Percentiles rank a stretch among this genome's conserved stretches.
These are phyloP conservation scores for Scedosporium boydii DNA, from an alignment of 2,329 filamentous ascomycete genomes.

Conservation along the genomic window DNA sequence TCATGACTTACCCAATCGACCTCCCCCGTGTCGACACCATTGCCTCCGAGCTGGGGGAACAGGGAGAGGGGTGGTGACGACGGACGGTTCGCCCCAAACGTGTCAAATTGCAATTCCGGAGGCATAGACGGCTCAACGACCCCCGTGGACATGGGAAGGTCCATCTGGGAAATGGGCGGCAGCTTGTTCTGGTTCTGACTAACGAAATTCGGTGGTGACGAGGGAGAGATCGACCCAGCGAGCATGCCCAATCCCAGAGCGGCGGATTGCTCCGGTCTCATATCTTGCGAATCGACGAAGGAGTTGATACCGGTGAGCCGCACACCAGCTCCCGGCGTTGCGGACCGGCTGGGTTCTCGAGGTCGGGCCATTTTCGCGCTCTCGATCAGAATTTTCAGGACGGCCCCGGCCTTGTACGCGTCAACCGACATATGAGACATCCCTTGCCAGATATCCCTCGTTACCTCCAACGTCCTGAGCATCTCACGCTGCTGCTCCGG, in stretches of 20 bases:
- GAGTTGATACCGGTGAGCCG: neutral
- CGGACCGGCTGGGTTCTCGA: neutral
- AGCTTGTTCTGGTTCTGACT: neutral
- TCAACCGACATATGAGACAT: conserved; percentile 74
- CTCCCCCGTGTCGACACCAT: conserved; percentile 32
- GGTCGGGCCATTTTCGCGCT: neutral
- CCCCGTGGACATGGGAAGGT: neutral
- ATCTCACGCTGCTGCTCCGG: conserved; percentile 60
- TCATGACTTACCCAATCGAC: conserved; percentile 47
- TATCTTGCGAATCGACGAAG: neutral
- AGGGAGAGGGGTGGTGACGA: conserved; percentile 1
- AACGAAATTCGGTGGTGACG: neutral
- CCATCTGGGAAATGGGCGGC: conserved; percentile 4
- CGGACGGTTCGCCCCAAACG: conserved; percentile 1
- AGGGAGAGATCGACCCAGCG: conserved; percentile 3
- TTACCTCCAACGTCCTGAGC: conserved; percentile 62
- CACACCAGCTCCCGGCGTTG: neutral
- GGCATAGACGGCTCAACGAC: neutral
- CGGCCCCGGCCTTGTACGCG: conserved; percentile 73
- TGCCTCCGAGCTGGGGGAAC: conserved; percentile 9
- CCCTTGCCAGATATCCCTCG: conserved; percentile 70
- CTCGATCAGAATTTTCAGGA: conserved; percentile 57
- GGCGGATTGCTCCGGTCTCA: conserved; percentile 5
- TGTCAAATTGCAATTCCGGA: conserved; percentile 2
- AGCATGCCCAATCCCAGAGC: conserved; percentile 4